Conservation (phyloP, 306 rosid species). For the Alnus rubra region DNA sequence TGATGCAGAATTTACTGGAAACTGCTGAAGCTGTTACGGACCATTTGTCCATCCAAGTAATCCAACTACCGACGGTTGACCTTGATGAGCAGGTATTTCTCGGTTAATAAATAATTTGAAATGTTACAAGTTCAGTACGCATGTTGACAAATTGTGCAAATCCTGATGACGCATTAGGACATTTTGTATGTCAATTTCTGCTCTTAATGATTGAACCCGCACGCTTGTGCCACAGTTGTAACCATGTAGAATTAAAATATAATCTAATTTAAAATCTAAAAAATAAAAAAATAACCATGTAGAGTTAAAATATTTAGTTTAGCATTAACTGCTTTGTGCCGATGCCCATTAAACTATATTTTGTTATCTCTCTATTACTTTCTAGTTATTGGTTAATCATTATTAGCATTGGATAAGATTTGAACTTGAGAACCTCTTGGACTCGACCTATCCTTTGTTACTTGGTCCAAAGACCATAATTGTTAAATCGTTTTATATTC, state of each 20-base stretch:
- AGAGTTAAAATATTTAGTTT: no score
- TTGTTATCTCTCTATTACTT: background rate
- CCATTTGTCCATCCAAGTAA: constrained; percentile 43
- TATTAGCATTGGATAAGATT: background rate
- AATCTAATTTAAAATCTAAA: no score
- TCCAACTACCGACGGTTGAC: constrained; percentile 45
- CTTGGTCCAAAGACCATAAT: no score
- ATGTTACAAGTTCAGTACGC: background rate
- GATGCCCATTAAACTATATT: background rate
- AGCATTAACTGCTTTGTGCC: background rate
- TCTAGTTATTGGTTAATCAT: background rate
- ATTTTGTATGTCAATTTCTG: no score
- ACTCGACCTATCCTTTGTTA: no score
- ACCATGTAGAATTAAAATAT: no score
- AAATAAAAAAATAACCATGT: no score
- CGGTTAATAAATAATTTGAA: constrained; percentile 8
- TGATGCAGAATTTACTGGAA: constrained; percentile 48
- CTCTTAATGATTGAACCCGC: background rate
- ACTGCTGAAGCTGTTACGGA: constrained; percentile 43
- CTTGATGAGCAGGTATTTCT: constrained; percentile 55
- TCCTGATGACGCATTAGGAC: background rate
- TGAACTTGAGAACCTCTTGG: background rate
- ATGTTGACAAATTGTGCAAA: background rate
- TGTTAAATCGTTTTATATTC: no score
- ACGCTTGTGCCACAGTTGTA: background rate